phyloP scores from a whole-genome alignment of 1,284 basidiomycete species.

The Cryptococcus depauperatus region DNA sequence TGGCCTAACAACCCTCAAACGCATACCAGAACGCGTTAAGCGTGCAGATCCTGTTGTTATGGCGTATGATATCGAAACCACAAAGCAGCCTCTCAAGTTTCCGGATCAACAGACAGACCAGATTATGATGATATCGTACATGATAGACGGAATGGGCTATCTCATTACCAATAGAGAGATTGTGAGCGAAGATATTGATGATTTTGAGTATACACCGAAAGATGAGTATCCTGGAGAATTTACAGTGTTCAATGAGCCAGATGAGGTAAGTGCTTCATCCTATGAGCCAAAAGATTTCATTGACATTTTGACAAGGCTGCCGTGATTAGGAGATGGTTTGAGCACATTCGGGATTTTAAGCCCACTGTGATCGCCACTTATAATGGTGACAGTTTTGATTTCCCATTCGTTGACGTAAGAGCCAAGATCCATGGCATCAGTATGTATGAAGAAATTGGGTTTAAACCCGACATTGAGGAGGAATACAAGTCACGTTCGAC shows the following conservation, averaged over 20 bases:
- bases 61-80: slow-evolving; percentile 99
- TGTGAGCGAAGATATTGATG: slow-evolving; percentile 92
- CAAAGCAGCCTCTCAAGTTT: slow-evolving; percentile 96
- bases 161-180: slow-evolving; percentile 98
- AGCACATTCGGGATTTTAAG: slow-evolving; percentile 82
- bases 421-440: slow-evolving; percentile 85
- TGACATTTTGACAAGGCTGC: slow-evolving; percentile 52
- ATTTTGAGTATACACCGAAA: slow-evolving; percentile 98
- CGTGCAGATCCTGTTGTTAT: slow-evolving; percentile 98
- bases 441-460: slow-evolving; percentile 94
- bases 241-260: slow-evolving; percentile 86
- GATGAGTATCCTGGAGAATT: slow-evolving; percentile 98
- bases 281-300: not conserved
- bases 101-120: slow-evolving; percentile 93
- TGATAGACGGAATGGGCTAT: slow-evolving; percentile 64
- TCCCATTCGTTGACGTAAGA: slow-evolving; percentile 90
- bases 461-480: slow-evolving; percentile 81
- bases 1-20: slow-evolving; percentile 68
- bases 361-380: slow-evolving; percentile 98
- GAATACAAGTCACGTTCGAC: slow-evolving; percentile 94
- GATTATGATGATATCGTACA: slow-evolving; percentile 97
- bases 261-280: slow-evolving; percentile 58
- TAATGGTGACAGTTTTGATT: slow-evolving; percentile 99
- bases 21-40: slow-evolving; percentile 78
- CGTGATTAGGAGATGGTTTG: slow-evolving; percentile 80